Evolutionary conservation across 2,329 filamentous ascomycete genomes (phyloP).

Genomic region (Trichophyton verrucosum): DNA sequence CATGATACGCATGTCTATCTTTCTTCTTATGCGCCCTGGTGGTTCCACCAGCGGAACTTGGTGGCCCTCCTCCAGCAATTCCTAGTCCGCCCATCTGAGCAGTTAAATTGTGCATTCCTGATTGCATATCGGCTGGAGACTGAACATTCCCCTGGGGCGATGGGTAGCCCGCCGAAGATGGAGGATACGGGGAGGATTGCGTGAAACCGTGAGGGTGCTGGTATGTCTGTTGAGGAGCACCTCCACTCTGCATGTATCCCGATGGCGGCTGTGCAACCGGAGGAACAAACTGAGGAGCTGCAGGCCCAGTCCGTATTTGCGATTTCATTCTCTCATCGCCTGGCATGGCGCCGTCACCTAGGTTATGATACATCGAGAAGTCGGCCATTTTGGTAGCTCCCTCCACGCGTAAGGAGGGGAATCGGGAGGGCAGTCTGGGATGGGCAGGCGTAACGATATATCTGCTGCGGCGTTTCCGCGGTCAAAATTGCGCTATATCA

Average conservation of each 20-base stretch:
- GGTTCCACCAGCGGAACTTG: constrained; percentile 33
- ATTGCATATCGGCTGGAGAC: not conserved
- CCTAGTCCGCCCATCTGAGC: constrained; percentile 69
- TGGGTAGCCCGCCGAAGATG: constrained; percentile 1
- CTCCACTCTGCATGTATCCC: constrained; percentile 26
- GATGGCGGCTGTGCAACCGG: constrained; percentile 26
- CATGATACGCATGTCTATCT: constrained; percentile 85
- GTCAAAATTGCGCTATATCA: constrained; percentile 9
- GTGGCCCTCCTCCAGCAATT: constrained; percentile 46
- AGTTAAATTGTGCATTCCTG: constrained; percentile 29
- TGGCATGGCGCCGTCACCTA: constrained; percentile 24
- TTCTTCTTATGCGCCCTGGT: constrained; percentile 62
- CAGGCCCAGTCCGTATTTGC: constrained; percentile 39
- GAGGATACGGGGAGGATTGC: constrained; percentile 11
- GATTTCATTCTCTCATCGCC: constrained; percentile 44
- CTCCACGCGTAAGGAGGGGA: not conserved
- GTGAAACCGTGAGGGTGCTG: constrained; percentile 12
- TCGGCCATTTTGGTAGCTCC: constrained; percentile 27
- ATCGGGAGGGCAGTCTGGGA: not conserved
- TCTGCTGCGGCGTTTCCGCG: constrained; percentile 8
- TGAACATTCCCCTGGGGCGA: constrained; percentile 8
- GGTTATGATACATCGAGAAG: constrained; percentile 30
- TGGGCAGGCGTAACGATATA: not conserved
- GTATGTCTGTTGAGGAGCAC: constrained; percentile 10
- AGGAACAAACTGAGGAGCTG: constrained; percentile 42